A percentile compares a stretch with the other conserved stretches of the same genome.
Evolutionary conservation across 2,329 filamentous ascomycete genomes (phyloP).

Genomic region (Talaromyces amestolkiae): DNA sequence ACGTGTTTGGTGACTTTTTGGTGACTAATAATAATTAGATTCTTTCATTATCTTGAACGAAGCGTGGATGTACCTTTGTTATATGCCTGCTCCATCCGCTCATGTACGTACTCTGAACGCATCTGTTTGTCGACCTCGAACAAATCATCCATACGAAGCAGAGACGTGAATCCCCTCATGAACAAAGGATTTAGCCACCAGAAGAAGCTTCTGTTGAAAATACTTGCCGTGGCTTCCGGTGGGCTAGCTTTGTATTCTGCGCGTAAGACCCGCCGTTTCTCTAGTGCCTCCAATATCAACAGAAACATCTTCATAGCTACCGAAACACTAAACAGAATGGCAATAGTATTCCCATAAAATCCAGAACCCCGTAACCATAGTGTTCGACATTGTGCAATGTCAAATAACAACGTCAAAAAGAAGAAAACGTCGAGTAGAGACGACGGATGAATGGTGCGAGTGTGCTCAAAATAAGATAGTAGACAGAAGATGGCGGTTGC

Average conservation of each 20-base stretch:
- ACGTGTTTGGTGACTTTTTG: constrained; percentile 27
- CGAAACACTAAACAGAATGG: constrained; percentile 37
- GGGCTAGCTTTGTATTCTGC: constrained; percentile 41
- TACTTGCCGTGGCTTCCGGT: constrained; percentile 48
- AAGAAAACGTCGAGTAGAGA: constrained; percentile 40
- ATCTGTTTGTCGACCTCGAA: constrained; percentile 47
- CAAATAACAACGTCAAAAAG: constrained; percentile 40
- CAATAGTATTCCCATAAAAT: constrained; percentile 31
- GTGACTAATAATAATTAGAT: constrained; percentile 27
- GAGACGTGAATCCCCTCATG: constrained; percentile 43
- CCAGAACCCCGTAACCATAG: constrained; percentile 31
- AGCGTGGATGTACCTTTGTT: constrained; percentile 31
- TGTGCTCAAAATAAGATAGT: constrained; percentile 29
- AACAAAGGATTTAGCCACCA: constrained; percentile 52
- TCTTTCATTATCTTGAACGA: background rate
- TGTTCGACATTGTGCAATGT: constrained; percentile 43
- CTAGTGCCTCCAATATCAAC: constrained; percentile 41
- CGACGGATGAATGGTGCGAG: constrained; percentile 28
- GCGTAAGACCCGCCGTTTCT: constrained; percentile 48
- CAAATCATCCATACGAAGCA: constrained; percentile 43
- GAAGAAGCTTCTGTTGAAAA: constrained; percentile 47
- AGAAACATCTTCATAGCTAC: constrained; percentile 41
- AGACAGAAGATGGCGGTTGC: constrained; percentile 33
- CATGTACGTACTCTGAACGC: constrained; percentile 41
- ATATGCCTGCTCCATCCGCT: constrained; percentile 41